These are phyloP conservation scores for Fusarium clavum DNA, from an alignment of 2,329 filamentous ascomycete genomes.

Conservation along the genomic window DNA sequence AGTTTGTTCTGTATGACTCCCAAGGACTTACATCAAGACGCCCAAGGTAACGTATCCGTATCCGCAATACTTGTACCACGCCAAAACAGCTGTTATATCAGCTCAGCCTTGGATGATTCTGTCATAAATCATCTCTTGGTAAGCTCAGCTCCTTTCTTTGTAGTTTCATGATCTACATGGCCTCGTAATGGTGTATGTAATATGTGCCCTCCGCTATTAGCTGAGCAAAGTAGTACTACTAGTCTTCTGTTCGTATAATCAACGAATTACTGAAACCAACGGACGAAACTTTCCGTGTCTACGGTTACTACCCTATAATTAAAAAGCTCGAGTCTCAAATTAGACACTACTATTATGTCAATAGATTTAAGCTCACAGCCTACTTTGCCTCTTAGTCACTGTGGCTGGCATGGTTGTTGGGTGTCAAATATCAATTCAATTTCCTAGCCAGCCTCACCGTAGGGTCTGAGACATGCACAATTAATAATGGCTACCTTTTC, in stretches of 20 bases:
- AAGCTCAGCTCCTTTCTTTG: neutral
- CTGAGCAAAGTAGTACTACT: neutral
- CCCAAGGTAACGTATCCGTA: conserved; percentile 37
- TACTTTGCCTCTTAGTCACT: neutral
- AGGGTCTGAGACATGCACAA: conserved; percentile 26
- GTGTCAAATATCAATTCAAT: conserved; percentile 12
- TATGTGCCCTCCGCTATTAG: neutral
- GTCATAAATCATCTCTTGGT: conserved; percentile 13
- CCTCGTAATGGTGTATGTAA: conserved; percentile 2
- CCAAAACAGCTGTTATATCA: conserved; percentile 15
- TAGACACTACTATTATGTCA: neutral
- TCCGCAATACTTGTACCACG: conserved; percentile 9
- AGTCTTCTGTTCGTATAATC: neutral
- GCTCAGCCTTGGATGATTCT: conserved; percentile 2
- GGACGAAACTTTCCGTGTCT: neutral
- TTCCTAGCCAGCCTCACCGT: conserved; percentile 31
- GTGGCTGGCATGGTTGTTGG: conserved; percentile 5
- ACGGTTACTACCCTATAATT: neutral
- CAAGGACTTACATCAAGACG: conserved; percentile 3
- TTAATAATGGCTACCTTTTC: neutral
- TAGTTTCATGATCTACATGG: conserved; percentile 1
- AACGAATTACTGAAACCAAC: neutral
- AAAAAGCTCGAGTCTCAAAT: neutral
- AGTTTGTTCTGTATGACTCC: conserved; percentile 1
- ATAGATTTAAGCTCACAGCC: neutral